These are phyloP conservation scores for Stachybotrys echinatus DNA, from an alignment of 2,329 filamentous ascomycete genomes.

Conservation along the genomic window DNA sequence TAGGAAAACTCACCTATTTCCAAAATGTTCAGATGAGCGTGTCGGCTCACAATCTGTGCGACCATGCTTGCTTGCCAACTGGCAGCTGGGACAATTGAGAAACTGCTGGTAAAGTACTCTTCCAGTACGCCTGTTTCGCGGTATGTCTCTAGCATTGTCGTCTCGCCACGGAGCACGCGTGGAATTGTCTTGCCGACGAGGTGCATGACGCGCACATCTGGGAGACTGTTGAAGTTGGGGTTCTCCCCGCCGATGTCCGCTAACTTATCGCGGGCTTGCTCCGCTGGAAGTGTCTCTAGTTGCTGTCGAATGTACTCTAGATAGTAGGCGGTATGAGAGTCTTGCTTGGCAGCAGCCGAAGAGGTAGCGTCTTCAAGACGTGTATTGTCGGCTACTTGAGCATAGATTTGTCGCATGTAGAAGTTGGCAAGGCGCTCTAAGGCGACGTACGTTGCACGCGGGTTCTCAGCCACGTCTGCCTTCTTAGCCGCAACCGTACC, in stretches of 20 bases:
- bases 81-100: not conserved
- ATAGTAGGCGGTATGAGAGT: not conserved
- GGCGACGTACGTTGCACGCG: not conserved
- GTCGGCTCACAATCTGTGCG: slow-evolving; percentile 6
- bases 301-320: not conserved
- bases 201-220: not conserved
- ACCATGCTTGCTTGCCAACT: not conserved
- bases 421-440: not conserved
- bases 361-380: not conserved
- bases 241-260: not conserved
- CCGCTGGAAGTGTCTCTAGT: not conserved
- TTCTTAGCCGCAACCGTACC: not conserved
- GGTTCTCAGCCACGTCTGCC: not conserved
- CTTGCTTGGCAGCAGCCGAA: not conserved
- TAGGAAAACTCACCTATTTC: slow-evolving; percentile 3
- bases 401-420: not conserved
- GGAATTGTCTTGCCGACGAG: not conserved
- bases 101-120: not conserved
- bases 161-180: not conserved
- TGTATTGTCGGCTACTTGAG: too few relatives aligned
- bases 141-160: not conserved
- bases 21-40: slow-evolving; percentile 8
- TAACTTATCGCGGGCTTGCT: not conserved
- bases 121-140: not conserved
- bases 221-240: not conserved